Evolutionary conservation across 805 yeast species (phyloP), one percentile per base, ranked within the genome.

Genomic region (Millerago galiae): DNA sequence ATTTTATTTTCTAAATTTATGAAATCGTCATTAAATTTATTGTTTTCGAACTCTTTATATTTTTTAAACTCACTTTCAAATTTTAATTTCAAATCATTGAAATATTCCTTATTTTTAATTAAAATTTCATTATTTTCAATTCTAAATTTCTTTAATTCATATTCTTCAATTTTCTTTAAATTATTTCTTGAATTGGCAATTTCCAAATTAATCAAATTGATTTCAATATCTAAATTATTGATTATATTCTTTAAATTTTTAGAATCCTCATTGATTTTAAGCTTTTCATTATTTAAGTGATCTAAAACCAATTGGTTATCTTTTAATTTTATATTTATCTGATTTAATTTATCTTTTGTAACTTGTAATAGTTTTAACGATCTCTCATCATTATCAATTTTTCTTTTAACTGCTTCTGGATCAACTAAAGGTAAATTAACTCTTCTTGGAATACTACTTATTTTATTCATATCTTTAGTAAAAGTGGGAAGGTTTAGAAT

Each of bases 41-140:
- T 29, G 17, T 35, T 39, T 35, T 41, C 34, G 5, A 30, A 13
- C 3, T 13, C 8, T 26, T 52, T 47, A 0, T 67, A 66, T 4
- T 49, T 43, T 14, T 57, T 50, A 5, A 71, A 47, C 40, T 66
- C 68, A 18, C 60, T 29, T 15, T 48, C 45, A 25, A 46, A 28
- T 31, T 4, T 21, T 21, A 21, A 21, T 21, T 21, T 21, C 24
- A 21, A 21, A 21, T 21, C 7, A 21, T 21, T 21, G 7, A 21
- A 21, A 21, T 5, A 21, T 7, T 21, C 24, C 7, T 21, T 21
- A 21, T 21, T 21, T 7, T 21, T 21, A 21, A 21, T 21, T 21
- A 21, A 21, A 21, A 21, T 21, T 7, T 21, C 24, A 21, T 21
- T 21, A 7, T 21, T 21, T 21, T 21, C 7, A 7, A 21, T 21